Base-by-base conservation (phyloP, 2,329 filamentous ascomycete genomes). In the Penicillium sp. region DNA sequence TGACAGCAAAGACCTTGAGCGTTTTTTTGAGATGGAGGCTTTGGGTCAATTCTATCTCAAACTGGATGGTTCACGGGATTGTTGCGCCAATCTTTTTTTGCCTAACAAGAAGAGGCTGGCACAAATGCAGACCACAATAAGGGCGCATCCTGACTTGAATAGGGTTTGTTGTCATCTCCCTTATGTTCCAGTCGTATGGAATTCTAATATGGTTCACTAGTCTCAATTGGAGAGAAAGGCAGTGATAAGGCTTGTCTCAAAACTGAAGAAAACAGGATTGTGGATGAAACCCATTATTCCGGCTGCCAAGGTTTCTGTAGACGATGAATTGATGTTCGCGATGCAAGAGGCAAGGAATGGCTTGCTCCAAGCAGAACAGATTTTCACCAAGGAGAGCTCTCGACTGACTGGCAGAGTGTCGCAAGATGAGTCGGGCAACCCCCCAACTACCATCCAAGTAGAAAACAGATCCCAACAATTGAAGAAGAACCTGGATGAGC, bases 311-410 rank as follows among this genome's bases (percentile, higher is more conserved):
- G 33, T 56, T 42, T 35, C 45, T 16, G 43, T 62, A 16, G 49
- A 50, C 25, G 53, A 55, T 26, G 53, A 59, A 25, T 23, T 59
- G 31, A 25, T 50, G 3, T 47, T 42, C 14, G 44, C 48, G 37
- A 53, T 59, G 29, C 26, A 43, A 11, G 48, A 33, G 29, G 45
- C 44, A 19, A 54, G 43, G 13, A 16, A 54, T 16, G 42, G 42
- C 5, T 29, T 58, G 29, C 52, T 50, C 27, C 31, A 58, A 21
- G 54, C 26, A 37, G 39, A 27, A 9, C 14, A 27, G 14, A 27
- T 4, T 4, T 31, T 47, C 25, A 14, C 19, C 9, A 21, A 23
- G 39, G 3, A 23, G 19, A 23, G 10, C n/a, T 23, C 19, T 42
- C 39, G 11, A 23, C 4, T 13, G 4, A 7, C 19, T 14, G 19